Percentiles rank a stretch among this genome's conserved stretches.
phyloP scores from a whole-genome alignment of 345 rosid species.

The Gynandropsis gynandra region DNA sequence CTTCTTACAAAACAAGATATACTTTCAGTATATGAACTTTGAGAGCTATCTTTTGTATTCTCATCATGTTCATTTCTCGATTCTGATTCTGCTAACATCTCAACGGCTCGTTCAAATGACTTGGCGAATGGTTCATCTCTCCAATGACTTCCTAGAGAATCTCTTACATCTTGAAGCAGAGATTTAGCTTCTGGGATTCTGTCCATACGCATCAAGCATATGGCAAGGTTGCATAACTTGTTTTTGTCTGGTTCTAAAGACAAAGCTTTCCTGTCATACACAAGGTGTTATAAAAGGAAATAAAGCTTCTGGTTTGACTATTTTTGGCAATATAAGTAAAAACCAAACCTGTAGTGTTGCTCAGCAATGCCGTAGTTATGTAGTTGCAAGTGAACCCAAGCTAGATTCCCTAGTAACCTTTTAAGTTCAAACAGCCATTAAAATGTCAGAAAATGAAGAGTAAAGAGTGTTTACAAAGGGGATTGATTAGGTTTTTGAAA shows the following conservation, averaged over 20 bases:
- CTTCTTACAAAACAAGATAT: not conserved
- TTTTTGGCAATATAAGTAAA: not conserved
- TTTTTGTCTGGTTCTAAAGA: slow-evolving; percentile 56
- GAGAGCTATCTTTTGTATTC: not conserved
- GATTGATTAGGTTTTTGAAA: slow-evolving; percentile 4
- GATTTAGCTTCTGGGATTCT: slow-evolving; percentile 56
- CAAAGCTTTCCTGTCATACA: slow-evolving; percentile 51
- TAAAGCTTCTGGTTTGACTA: no score
- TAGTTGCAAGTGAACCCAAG: slow-evolving; percentile 78
- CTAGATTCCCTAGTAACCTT: slow-evolving; percentile 76
- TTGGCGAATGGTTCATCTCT: slow-evolving; percentile 44
- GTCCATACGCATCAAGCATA: slow-evolving; percentile 68
- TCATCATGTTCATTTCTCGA: not conserved
- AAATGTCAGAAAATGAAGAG: not conserved
- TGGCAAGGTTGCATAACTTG: slow-evolving; percentile 66
- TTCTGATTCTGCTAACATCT: slow-evolving; percentile 44
- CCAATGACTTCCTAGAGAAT: slow-evolving; percentile 23
- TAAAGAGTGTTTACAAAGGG: not conserved
- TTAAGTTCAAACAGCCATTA: slow-evolving; percentile 5
- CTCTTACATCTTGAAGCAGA: slow-evolving; percentile 45
- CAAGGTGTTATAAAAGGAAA: not conserved
- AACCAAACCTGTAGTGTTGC: slow-evolving; percentile 51
- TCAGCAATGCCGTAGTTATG: slow-evolving; percentile 72
- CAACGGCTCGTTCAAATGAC: slow-evolving; percentile 46
- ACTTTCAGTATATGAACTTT: not conserved